Evolutionary conservation across 306 rosid genomes (phyloP), one percentile per base, ranked within the genome.

Genomic region (Lagenaria siceraria): DNA sequence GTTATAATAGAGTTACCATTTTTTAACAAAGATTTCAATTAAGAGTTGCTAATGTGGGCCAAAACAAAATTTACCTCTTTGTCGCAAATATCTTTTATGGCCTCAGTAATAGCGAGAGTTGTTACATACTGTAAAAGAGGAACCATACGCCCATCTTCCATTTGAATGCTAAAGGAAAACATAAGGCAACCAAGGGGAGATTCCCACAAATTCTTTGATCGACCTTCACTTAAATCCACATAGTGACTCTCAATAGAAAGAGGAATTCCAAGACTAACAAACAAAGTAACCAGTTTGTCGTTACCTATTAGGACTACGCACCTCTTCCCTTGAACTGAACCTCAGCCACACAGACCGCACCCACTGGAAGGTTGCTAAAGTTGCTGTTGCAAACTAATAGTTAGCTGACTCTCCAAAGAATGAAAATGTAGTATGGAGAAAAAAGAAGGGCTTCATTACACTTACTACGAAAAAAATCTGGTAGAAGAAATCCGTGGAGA

Each of bases 311-410:
- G 81, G 69, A 54, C 18, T 74, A 78, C 89, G 61, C 74, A 95
- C 99, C 99, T 88, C 97, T 82, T 55, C 99, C 99, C 69, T 87
- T 92, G 84, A 85, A 85, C 89, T 96, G 98, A 81, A 85, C 79
- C 84, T 96, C 96, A 55, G 97, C 84, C 77, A 92, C 88, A 84
- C 98, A 96, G 36, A 92, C 96, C 24, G 97, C 68, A 60, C 99
- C 98, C 21, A 82, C 8, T 8, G 99, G 98, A 83, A 96, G 90
- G 86, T 92, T 88, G 79, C 86, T 79, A 40, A 96, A 92, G 80
- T 92, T 92, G n/a, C 98, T 96, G 87, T 60, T 82, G 63, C 78
- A 80, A 66, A 82, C 83, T 73, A 83, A 73, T 55, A 79, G 17
- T 66, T 21, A 63, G 71, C 66, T 42, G 29, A 68, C 21, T 17